These are phyloP conservation scores for Hyphodiscus sp. DNA, from an alignment of 2,329 filamentous ascomycete genomes.

Conservation along the genomic window DNA sequence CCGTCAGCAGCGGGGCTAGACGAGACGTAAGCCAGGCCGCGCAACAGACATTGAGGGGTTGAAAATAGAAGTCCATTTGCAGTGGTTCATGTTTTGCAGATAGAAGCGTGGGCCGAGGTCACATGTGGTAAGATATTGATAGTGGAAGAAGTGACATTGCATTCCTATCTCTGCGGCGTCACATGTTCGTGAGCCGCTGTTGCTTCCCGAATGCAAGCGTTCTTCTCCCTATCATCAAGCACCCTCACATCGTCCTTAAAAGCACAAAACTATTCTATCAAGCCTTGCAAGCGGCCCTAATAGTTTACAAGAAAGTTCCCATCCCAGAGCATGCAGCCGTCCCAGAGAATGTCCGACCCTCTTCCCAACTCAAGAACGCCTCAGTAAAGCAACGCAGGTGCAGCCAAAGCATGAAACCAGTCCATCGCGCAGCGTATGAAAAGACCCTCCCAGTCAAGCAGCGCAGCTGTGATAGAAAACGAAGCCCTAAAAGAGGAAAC, in stretches of 20 bases:
- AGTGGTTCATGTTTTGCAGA: too few species aligned
- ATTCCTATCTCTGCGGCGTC: background rate
- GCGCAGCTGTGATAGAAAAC: constrained; percentile 1
- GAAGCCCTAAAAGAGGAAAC: background rate
- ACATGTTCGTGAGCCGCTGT: background rate
- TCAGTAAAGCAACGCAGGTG: background rate
- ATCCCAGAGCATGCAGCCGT: background rate
- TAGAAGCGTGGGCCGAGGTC: too few species aligned
- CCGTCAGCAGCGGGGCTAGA: too few species aligned
- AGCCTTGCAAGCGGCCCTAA: background rate
- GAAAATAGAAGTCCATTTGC: too few species aligned
- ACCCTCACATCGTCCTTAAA: background rate
- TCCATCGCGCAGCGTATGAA: background rate
- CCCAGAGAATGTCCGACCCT: background rate
- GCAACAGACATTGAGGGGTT: too few species aligned
- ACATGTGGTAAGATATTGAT: too few species aligned
- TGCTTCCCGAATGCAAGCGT: background rate
- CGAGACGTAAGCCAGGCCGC: too few species aligned
- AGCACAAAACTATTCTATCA: background rate
- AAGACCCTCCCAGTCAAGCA: background rate
- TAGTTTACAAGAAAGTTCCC: background rate
- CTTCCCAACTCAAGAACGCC: background rate
- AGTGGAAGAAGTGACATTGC: background rate
- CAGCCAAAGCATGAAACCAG: background rate
- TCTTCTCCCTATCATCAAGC: background rate